phyloP scores from a whole-genome alignment of 2,329 filamentous ascomycete species.

The Orbilia ellipsospora region DNA sequence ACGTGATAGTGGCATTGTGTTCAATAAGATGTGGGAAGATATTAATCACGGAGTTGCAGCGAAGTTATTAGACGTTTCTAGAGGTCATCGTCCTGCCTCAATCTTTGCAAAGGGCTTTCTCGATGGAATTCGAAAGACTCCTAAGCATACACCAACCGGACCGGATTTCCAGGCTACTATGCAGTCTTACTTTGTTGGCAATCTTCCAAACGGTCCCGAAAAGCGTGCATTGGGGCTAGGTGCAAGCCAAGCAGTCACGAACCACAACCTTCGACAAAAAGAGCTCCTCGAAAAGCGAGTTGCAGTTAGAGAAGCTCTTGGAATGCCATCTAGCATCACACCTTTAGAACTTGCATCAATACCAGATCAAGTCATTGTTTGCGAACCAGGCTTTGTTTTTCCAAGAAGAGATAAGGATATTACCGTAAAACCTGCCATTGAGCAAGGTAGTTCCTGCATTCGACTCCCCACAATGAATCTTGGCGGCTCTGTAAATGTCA shows the following conservation, averaged over 20 bases:
- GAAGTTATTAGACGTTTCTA: not conserved
- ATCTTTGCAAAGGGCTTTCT: not conserved
- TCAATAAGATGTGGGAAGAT: not conserved
- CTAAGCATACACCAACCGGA: no score
- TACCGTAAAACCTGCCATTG: no score
- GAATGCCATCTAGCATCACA: no score
- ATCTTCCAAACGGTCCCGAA: not conserved
- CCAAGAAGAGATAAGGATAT: no score
- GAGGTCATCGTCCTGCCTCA: slow-evolving; percentile 3
- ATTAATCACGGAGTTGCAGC: slow-evolving; percentile 24
- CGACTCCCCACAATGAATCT: no score
- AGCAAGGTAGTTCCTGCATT: no score
- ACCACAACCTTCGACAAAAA: not conserved
- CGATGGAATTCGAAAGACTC: slow-evolving; percentile 3
- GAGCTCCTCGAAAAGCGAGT: slow-evolving; percentile 3
- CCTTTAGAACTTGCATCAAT: no score
- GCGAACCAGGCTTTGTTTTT: no score
- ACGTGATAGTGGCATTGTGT: slow-evolving; percentile 8
- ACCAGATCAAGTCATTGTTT: no score
- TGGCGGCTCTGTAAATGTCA: no score
- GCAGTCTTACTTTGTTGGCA: not conserved
- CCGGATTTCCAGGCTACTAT: not conserved
- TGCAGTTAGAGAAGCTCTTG: not conserved
- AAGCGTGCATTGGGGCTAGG: not conserved
- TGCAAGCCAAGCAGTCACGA: not conserved